Evolutionary conservation across 2,329 filamentous ascomycete genomes (phyloP), one percentile per base, ranked within the genome.

Genomic region (Macrophomina tecta): DNA sequence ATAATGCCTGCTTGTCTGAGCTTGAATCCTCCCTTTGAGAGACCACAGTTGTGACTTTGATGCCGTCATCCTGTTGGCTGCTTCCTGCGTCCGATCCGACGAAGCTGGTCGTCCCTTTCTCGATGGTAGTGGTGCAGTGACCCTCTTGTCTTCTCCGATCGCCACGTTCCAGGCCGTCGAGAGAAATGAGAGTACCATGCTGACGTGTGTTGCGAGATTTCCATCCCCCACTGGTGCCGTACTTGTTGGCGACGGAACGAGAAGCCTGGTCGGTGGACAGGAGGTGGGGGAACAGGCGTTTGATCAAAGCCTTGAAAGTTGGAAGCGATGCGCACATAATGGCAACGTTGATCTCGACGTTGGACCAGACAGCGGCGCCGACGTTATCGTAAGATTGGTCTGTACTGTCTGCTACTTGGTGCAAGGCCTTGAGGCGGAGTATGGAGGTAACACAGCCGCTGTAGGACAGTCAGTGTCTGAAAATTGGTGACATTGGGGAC

Each of bases 1-100:
- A 55, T 36, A 34, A 9, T 11, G 23, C 38, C 14, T 48, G 12
- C 42, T 61, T 64, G 36, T 45, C 40, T 30, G 49, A 52, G 23
- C 49, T 45, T 5, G 49, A 36, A n/a, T 64, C 62, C 48, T 46
- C 49, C 18, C 48, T 14, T 16, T 64, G 62, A 18, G 48, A 55
- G 49, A 64, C 51, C 16, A 64, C 62, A 8, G 62, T 64, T 28
- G 38, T 48, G 14, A 64, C 49, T 38, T 64, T 55, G 23, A 64
- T 64, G 8, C 48, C 48, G 9, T 52, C 60, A 4, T 12, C 5
- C 40, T 23, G 9, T n/a, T 38, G 8, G 11, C 16, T 51, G 46
- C 60, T 63, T 18, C 46, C 62, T 12, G 30, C 62, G 51, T 64
- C 62, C 49, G 49, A 42, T 23, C 16, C 36, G 5, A 6, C 32